Conservation (phyloP, 1,139 yeast genomes). For the Lodderomyces pseudojiufengensis region DNA sequence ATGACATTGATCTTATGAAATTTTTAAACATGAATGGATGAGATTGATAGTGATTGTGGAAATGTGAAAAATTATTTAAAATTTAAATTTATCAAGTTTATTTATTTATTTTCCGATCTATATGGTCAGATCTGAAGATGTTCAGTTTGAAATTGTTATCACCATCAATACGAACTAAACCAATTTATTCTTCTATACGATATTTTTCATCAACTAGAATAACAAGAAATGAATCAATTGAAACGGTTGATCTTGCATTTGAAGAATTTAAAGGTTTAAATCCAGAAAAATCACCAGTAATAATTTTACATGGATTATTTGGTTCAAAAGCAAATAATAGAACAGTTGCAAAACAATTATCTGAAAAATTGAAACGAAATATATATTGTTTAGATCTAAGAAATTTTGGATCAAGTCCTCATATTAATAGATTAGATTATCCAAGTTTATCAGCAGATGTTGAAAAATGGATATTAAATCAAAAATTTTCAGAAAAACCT, state of each 20-base stretch:
- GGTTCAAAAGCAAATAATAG: constrained; percentile 81
- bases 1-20: constrained; percentile 11
- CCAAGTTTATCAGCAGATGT: constrained; percentile 84
- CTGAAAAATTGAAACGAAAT: constrained; percentile 39
- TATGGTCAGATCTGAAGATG: not conserved
- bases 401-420: constrained; percentile 93
- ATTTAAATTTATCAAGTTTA: not conserved
- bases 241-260: constrained; percentile 29
- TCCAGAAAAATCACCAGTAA: constrained; percentile 49
- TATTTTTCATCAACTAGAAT: not conserved
- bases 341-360: constrained; percentile 55
- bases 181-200: not conserved
- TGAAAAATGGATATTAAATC: constrained; percentile 58
- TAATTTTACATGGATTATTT: constrained; percentile 85
- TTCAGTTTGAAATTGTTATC: not conserved
- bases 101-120: not conserved
- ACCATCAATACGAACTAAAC: not conserved
- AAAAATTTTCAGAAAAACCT: constrained; percentile 44
- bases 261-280: constrained; percentile 21
- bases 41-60: not conserved
- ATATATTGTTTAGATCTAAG: constrained; percentile 79
- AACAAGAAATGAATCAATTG: constrained; percentile 9
- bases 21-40: constrained; percentile 10
- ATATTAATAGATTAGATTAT: constrained; percentile 63
- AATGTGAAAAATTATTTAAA: too few relatives aligned